Base-by-base conservation (phyloP, 2,329 filamentous ascomycete genomes). In the Podosphaera fusca region DNA sequence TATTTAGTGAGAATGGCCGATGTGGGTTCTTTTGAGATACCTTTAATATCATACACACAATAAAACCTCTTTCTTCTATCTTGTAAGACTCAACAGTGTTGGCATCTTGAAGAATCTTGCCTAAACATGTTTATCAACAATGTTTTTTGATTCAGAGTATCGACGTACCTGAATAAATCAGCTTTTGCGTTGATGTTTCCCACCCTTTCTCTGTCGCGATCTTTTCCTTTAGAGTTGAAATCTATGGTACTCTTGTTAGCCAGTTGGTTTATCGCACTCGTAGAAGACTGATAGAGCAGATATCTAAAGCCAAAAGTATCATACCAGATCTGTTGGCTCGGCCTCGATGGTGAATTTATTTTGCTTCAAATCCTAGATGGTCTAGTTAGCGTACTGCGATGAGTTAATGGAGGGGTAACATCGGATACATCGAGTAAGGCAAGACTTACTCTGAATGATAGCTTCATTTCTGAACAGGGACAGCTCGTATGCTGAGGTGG, bases 51-150 rank as follows among this genome's bases (percentile, higher is more conserved):
- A 57, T 57, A 35, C 55, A 98, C 60, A 98, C 92, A 66, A 98
- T 88, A 70, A 96, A 98, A 42, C 92, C 92, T 77, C 96, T 98
- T 78, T 96, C 92, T 72, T 98, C 90, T 61, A 98, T 96, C 73
- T 87, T 95, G 75, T 96, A 96, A 46, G 86, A 89, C 71, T 88
- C 87, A 64, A 98, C 85, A 2, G 89, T 95, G 68, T 95, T 92
- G 60, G 88, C 87, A 84, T 98, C 90, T 72, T 95, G 90, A 63
- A 98, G 75, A 65, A 98, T 96, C 76, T 98, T 98, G 74, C 92
- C 89, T 95, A 65, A 58, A 54, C 38, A 7, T 42, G 9, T 59
- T 56, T 58, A 60, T 71, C 58, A 71, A 64, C 59, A 59, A 55
- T 31, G 36, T 57, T 55, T 57, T 59, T 4, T 6, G 10, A 4